phyloP scores from a whole-genome alignment of 805 yeast genomes.

The Brettanomyces anomalus region DNA sequence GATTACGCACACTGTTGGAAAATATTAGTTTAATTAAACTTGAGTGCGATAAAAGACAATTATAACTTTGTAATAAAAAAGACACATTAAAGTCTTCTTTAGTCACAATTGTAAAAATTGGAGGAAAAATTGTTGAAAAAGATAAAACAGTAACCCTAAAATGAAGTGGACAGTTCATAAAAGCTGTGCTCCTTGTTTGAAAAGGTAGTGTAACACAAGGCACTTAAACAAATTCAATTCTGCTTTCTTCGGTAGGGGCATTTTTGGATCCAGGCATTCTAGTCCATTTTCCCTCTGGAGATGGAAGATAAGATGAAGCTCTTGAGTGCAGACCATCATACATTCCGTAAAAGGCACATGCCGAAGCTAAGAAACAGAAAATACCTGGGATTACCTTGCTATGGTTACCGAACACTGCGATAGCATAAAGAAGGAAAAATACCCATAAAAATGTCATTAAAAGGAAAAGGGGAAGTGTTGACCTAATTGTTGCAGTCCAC shows the following conservation, averaged over 20 bases:
- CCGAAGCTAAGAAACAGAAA: conserved; percentile 30
- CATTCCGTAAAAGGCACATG: conserved; percentile 33
- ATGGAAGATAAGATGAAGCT: conserved; percentile 12
- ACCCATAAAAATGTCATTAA: conserved; percentile 31
- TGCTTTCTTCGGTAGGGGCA: conserved; percentile 13
- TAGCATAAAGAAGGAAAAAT: conserved; percentile 33
- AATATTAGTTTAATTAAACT: no score
- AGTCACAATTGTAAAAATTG: no score
- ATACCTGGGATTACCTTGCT: conserved; percentile 33
- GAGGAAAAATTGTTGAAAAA: no score
- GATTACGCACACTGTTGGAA: no score
- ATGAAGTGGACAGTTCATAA: no score
- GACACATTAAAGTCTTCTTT: no score
- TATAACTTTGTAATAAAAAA: no score
- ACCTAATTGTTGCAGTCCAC: conserved; percentile 34
- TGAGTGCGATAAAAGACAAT: no score
- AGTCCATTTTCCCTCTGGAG: conserved; percentile 15
- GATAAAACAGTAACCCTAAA: no score
- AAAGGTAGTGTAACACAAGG: no score
- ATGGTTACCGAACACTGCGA: conserved; percentile 28
- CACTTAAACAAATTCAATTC: conserved; percentile 13
- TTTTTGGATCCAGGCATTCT: conserved; percentile 22
- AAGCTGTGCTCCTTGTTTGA: no score
- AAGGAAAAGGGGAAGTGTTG: conserved; percentile 30
- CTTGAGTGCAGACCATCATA: conserved; percentile 28